Percentiles rank a stretch among this genome's conserved stretches.
phyloP scores from a whole-genome alignment of 345 rosid genomes.

The Eucalyptus cloeziana region DNA sequence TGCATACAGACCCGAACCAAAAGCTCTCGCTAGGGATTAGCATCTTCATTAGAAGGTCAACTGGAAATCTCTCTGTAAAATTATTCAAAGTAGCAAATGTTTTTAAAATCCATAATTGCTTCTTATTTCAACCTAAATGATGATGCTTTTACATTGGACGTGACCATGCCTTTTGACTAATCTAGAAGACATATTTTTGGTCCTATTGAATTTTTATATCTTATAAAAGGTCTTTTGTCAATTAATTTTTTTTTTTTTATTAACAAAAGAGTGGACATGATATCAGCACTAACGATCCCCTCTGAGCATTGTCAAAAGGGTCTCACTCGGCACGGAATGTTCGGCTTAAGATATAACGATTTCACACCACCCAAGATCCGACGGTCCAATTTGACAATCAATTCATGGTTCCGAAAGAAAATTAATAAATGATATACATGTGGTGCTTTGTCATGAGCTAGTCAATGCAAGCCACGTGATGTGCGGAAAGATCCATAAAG shows the following conservation, averaged over 20 bases:
- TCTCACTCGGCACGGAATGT: background rate
- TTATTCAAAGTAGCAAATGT: background rate
- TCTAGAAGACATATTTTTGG: background rate
- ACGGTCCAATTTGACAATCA: background rate
- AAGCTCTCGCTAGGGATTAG: background rate
- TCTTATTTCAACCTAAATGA: background rate
- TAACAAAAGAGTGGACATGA: background rate
- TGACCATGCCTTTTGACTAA: background rate
- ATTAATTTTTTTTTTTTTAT: background rate
- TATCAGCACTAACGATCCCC: background rate
- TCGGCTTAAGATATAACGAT: background rate
- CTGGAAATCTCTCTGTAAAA: background rate
- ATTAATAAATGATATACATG: background rate
- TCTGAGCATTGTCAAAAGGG: background rate
- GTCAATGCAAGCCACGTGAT: background rate
- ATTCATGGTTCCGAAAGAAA: background rate
- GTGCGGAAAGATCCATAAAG: background rate
- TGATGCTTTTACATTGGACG: background rate
- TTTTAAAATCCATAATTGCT: background rate
- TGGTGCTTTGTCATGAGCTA: background rate
- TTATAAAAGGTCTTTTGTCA: background rate
- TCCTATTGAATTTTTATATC: background rate
- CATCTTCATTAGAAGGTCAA: background rate
- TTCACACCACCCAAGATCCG: background rate
- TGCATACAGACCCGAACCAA: background rate